These are phyloP conservation scores for Ricinus communis DNA, from an alignment of 345 rosid species.

Conservation along the genomic window DNA sequence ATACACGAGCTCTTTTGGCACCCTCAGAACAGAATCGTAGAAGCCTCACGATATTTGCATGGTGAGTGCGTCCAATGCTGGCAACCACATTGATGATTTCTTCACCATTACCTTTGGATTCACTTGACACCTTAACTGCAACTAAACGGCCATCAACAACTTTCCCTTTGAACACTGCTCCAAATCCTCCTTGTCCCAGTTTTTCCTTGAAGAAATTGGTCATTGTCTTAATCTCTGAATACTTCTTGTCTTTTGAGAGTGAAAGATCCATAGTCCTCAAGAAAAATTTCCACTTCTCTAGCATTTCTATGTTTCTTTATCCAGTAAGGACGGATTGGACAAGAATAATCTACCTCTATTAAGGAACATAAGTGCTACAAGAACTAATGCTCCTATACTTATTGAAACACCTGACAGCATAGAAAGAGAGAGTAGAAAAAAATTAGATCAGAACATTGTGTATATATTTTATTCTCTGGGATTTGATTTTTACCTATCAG, in stretches of 20 bases:
- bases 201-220: not conserved
- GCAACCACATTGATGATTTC: slow-evolving; percentile 18
- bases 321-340: not conserved
- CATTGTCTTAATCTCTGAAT: slow-evolving; percentile 16
- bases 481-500: no score
- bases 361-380: no score
- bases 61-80: slow-evolving; percentile 18
- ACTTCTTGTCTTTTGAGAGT: slow-evolving; percentile 6
- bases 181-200: slow-evolving; percentile 10
- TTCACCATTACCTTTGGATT: slow-evolving; percentile 13
- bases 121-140: slow-evolving; percentile 9
- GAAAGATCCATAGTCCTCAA: not conserved
- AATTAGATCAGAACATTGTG: no score
- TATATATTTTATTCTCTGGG: no score
- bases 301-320: not conserved
- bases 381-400: no score
- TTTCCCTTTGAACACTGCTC: slow-evolving; percentile 16
- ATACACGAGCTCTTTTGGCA: not conserved
- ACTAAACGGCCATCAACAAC: slow-evolving; percentile 11
- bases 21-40: slow-evolving; percentile 6
- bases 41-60: slow-evolving; percentile 10
- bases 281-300: not conserved
- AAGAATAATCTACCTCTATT: not conserved
- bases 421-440: no score
- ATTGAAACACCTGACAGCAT: no score